These are phyloP conservation scores for Stropharia rugosoannulata DNA, from an alignment of 768 basidiomycete species.

Conservation along the genomic window DNA sequence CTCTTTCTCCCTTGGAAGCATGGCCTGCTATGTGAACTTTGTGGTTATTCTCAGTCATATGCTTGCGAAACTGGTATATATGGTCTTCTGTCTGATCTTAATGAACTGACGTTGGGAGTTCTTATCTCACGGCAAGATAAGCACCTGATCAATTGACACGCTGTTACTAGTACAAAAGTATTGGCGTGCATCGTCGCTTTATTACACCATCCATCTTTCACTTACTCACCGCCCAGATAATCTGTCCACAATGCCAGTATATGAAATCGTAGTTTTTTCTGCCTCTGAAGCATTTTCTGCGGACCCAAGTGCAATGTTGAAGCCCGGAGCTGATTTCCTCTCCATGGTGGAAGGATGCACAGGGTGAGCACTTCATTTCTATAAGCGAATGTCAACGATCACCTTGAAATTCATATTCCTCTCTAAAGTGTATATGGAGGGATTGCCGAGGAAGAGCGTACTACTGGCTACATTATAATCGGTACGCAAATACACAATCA, in stretches of 20 bases:
- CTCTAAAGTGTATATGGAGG: constrained; percentile 11
- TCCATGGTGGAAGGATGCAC: not conserved
- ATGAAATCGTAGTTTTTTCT: constrained; percentile 1
- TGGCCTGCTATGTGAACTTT: no score
- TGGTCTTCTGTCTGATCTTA: no score
- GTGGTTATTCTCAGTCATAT: no score
- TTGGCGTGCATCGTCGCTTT: no score
- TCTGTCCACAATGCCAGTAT: not conserved
- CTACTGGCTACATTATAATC: constrained; percentile 6
- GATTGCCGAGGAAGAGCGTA: constrained; percentile 10
- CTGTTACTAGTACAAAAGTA: no score
- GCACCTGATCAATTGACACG: no score
- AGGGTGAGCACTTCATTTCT: not conserved
- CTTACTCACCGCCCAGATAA: no score
- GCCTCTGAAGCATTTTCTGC: constrained; percentile 1
- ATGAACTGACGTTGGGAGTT: no score
- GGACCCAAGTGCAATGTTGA: not conserved
- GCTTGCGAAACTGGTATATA: no score
- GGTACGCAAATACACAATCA: constrained; percentile 2
- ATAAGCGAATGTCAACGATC: not conserved
- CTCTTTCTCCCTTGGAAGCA: no score
- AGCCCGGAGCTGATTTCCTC: constrained; percentile 1
- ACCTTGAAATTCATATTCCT: not conserved
- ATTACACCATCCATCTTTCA: no score
- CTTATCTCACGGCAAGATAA: no score